Base-by-base conservation (phyloP, 2,329 filamentous ascomycete species). In the Hypoxylon sp. region DNA sequence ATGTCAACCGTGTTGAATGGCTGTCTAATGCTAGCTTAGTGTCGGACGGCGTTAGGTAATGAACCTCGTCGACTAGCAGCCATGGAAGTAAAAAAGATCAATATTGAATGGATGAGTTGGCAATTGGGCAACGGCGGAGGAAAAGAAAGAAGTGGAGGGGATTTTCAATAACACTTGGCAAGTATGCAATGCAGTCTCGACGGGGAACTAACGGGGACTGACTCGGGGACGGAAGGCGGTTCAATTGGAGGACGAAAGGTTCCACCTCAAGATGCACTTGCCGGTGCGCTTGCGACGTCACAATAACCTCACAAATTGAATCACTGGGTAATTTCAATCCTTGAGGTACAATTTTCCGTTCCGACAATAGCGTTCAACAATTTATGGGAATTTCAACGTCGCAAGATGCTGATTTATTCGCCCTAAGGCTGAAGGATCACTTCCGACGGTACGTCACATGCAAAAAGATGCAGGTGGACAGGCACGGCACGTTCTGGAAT, bases 51-150 rank as follows among this genome's bases (percentile, higher is more conserved):
- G 69, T 66, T 67, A 62, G 30, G 68, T 74, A 72, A 71, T 74
- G 75, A 74, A 70, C 73, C 70, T 73, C 72, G 71, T 70, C 73
- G 64, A 50, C 67, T 75, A 2, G 69, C 69, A 63, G 69, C 69
- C 67, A 68, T 72, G 53, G 53, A 57, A 60, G 53, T 52, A 60
- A 7, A 17, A 41, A 7, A 28, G 21, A 45, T 19, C 34, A 10
- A 25, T 36, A 55, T n/a, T 38, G 34, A 59, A 21, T 38, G 43
- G 49, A 38, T 41, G 51, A 48, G 28, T 60, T 60, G 59, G 25
- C 28, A 48, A 53, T 53, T 34, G 60, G 34, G 19, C 43, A 59
- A 59, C 46, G 48, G 36, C n/a, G 46, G 38, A 57, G 3, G 30
- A 48, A 19, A 25, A 43, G 30, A 43, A 49, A 28, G 13, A 38